Evolutionary conservation across 495 filamentous ascomycete species (phyloP).

Genomic region (Hypoxylon rickii): DNA sequence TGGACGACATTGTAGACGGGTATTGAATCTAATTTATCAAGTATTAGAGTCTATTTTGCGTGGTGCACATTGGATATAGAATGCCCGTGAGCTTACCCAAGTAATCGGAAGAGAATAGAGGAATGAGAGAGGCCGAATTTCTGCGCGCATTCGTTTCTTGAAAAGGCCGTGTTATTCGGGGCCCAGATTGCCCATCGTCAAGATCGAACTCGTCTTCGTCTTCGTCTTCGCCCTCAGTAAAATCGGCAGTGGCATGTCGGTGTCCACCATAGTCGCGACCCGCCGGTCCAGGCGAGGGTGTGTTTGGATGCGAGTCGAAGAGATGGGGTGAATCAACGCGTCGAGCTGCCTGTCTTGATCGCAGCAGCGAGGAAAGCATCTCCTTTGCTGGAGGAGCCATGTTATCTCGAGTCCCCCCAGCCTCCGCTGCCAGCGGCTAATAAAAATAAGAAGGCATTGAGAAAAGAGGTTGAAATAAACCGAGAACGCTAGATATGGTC

Average conservation of each 20-base stretch:
- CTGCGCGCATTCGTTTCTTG: constrained; percentile 41
- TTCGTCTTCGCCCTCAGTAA: constrained; percentile 58
- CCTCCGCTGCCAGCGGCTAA: constrained; percentile 24
- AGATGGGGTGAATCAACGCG: constrained; percentile 32
- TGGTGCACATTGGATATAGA: constrained; percentile 5
- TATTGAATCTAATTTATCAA: constrained; percentile 53
- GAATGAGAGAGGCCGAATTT: constrained; percentile 67
- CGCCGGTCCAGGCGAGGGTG: constrained; percentile 41
- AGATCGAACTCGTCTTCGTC: constrained; percentile 51
- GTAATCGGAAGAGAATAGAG: constrained; percentile 81
- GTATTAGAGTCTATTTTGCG: background rate
- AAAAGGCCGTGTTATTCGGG: constrained; percentile 30
- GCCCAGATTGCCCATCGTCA: constrained; percentile 56
- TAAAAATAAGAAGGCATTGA: constrained; percentile 32
- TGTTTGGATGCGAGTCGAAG: constrained; percentile 38
- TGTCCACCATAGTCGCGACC: constrained; percentile 43
- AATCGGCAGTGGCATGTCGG: constrained; percentile 61
- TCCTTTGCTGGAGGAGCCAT: constrained; percentile 37
- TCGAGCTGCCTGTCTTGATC: constrained; percentile 42
- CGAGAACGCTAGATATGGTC: constrained; percentile 11
- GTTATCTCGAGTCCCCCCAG: constrained; percentile 22
- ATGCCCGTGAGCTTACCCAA: constrained; percentile 60
- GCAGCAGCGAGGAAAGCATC: constrained; percentile 52
- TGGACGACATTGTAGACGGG: constrained; percentile 91
- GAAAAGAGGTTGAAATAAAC: background rate